phyloP scores from a whole-genome alignment of 768 basidiomycete species.

The Russula earlei region DNA sequence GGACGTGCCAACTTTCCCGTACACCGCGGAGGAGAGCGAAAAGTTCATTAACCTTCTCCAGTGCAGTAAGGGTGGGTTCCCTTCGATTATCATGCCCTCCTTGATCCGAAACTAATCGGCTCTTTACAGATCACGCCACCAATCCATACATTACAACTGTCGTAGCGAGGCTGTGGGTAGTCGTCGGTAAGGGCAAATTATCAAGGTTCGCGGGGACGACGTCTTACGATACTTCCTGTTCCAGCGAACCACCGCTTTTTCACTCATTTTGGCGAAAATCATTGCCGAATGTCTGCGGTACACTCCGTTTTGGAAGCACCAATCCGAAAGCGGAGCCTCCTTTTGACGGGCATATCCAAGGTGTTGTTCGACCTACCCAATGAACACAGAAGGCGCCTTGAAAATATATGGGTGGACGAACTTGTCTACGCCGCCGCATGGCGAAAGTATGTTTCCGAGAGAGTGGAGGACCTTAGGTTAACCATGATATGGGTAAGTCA shows the following conservation, averaged over 20 bases:
- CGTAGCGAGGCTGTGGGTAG: neutral
- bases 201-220: no score
- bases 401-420: neutral
- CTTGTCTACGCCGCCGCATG: neutral
- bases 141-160: neutral
- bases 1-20: slow-evolving; percentile 7
- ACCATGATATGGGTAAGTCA: neutral
- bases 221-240: neutral
- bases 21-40: neutral
- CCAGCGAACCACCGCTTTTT: slow-evolving; percentile 9
- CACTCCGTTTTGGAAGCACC: neutral
- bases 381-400: neutral
- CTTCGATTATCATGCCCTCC: no score
- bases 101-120: neutral
- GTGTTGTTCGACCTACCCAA: slow-evolving; percentile 3
- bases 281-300: neutral
- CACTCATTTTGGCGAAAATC: slow-evolving; percentile 3
- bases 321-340: neutral
- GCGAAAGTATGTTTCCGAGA: slow-evolving; percentile 4
- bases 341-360: neutral
- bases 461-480: neutral
- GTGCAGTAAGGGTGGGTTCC: neutral
- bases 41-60: neutral
- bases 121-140: neutral
- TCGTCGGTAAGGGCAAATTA: slow-evolving; percentile 4